Evolutionary conservation across 1,284 basidiomycete species (phyloP), one percentile per base, ranked within the genome.

Genomic region (Amylostereum areolatum): DNA sequence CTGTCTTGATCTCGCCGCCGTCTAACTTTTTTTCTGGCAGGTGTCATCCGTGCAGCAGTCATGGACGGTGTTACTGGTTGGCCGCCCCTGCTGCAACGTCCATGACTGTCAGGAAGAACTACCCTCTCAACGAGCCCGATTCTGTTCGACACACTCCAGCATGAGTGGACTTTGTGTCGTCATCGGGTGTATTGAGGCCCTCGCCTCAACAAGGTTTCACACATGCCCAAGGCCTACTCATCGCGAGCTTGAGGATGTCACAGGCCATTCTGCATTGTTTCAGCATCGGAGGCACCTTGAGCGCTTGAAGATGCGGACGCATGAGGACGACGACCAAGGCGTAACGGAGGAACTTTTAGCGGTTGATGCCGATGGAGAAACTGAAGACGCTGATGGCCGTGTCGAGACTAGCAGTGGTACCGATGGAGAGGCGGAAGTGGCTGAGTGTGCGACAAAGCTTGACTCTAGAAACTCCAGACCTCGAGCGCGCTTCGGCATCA

Each of bases 11-110:
- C 37, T 39, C n/a, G 27, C 12, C 34, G 2, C 27, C 7, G 7
- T 7, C 37, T 39, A 6, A 39, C 27, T 35, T n/a, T n/a, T 18
- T 18, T 18, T 18, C 18, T 18, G 18, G 18, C 18, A 39, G 37
- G 27, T 12, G n/a, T 18, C 27, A 28, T 54, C 2, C 50, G 47
- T 8, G 49, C 59, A 1, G 53, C 59, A 12, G 63, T 68, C 8
- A 57, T 53, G 5, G 64, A 68, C 49, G 65, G 66, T 8, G 51
- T 67, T 8, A 57, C 59, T n/a, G 6, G 55, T 68, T 32, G 65
- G 65, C 1, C 63, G 61, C 42, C 63, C 65, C 2, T 63, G 63
- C 43, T 71, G 69, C 51, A 52, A 45, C 6, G 52, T 53, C 1
- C 59, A 62, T 29, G 45, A 59, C 46, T 62, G 62, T 46, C 37